These are phyloP conservation scores for Zalaria sp. DNA, from an alignment of 2,329 filamentous ascomycete species.

Conservation along the genomic window DNA sequence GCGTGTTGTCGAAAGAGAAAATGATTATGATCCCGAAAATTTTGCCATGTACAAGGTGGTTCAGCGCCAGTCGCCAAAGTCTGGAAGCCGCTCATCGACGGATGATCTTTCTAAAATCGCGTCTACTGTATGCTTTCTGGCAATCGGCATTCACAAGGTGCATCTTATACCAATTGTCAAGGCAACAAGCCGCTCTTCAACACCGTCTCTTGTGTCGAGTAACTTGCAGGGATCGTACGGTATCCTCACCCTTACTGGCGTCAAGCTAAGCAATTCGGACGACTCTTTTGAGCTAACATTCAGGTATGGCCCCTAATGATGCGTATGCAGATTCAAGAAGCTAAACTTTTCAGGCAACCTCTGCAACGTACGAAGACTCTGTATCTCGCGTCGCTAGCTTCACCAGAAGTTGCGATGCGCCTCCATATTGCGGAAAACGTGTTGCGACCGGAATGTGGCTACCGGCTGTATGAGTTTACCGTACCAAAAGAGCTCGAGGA, in stretches of 20 bases:
- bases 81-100: conserved; percentile 41
- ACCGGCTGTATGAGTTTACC: conserved; percentile 47
- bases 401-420: conserved; percentile 48
- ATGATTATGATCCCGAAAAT: conserved; percentile 53
- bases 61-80: conserved; percentile 43
- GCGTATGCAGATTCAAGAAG: not conserved
- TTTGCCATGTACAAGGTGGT: conserved; percentile 58
- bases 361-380: conserved; percentile 40
- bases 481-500: conserved; percentile 44
- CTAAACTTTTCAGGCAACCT: conserved; percentile 25
- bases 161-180: conserved; percentile 55
- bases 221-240: conserved; percentile 39
- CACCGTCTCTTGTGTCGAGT: conserved; percentile 29
- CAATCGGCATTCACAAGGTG: conserved; percentile 54
- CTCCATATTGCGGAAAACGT: conserved; percentile 48
- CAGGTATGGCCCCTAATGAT: conserved; percentile 20
- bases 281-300: conserved; percentile 56
- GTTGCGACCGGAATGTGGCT: conserved; percentile 51
- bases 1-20: conserved; percentile 47
- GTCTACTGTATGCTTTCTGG: conserved; percentile 53
- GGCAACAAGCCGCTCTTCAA: conserved; percentile 35
- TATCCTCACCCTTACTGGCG: conserved; percentile 45
- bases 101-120: conserved; percentile 53
- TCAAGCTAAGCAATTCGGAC: conserved; percentile 47
- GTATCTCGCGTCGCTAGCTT: conserved; percentile 49